Evolutionary conservation across 164 flowering plant species (phyloP).

Genomic region (Nymphaea colorata): DNA sequence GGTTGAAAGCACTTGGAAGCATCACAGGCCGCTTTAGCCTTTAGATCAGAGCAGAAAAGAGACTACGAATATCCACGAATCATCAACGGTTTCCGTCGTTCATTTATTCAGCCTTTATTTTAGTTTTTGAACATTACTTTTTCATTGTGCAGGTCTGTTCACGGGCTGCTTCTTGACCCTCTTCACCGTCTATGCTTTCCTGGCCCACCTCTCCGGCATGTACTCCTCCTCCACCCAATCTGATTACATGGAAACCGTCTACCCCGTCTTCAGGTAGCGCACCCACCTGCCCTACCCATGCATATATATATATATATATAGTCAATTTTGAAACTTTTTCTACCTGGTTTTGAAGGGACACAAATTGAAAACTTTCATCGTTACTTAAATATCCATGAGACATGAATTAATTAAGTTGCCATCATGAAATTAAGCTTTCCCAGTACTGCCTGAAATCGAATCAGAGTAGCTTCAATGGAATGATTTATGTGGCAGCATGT

Average conservation of each 20-base stretch:
- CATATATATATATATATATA: neutral
- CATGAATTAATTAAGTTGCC: too few species aligned
- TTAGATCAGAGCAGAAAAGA: too few species aligned
- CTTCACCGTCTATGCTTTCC: constrained; percentile 64
- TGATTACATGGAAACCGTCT: constrained; percentile 72
- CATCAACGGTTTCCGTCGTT: neutral
- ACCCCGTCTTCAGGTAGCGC: constrained; percentile 87
- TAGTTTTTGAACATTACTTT: neutral
- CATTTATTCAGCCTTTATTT: neutral
- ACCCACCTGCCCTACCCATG: neutral
- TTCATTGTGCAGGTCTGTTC: constrained; percentile 57
- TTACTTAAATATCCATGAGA: too few species aligned
- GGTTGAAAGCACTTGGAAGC: too few species aligned
- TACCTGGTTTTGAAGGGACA: neutral
- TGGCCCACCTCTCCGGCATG: constrained; percentile 77
- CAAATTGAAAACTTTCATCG: too few species aligned
- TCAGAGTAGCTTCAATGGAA: neutral
- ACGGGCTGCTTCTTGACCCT: constrained; percentile 86
- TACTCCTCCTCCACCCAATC: constrained; percentile 25
- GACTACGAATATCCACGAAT: too few species aligned
- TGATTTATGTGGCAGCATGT: constrained; percentile 47
- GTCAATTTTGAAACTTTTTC: neutral
- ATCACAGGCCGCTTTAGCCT: too few species aligned
- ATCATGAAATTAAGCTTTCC: too few species aligned
- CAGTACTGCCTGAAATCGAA: too few species aligned